A percentile compares a stretch with the other conserved stretches of the same genome.
Conservation (phyloP, 352 stramenopile genomes). For the Pythium oligandrum region DNA sequence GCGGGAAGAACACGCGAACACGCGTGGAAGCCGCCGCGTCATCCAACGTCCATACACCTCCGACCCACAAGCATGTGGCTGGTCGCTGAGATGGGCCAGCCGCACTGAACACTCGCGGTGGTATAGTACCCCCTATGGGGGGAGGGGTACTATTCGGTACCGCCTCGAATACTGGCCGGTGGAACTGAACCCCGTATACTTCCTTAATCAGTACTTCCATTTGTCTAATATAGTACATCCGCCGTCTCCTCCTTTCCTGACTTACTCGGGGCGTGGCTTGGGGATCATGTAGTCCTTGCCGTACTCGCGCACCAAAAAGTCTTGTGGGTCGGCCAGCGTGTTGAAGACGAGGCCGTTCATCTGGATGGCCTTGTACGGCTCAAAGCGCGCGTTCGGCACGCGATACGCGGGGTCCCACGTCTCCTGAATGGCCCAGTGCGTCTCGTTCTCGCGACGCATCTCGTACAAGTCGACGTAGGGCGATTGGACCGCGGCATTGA, state of each 20-base stretch:
- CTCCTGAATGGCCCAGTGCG: not conserved
- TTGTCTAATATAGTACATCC: too few species aligned
- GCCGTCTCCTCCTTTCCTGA: not conserved
- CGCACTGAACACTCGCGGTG: too few species aligned
- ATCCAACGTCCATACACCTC: too few species aligned
- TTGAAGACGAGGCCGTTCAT: slow-evolving; percentile 34
- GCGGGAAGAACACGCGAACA: too few species aligned
- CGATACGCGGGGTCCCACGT: not conserved
- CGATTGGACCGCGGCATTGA: slow-evolving; percentile 8
- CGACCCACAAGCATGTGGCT: too few species aligned
- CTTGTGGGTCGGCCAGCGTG: slow-evolving; percentile 27
- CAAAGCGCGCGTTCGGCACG: slow-evolving; percentile 16
- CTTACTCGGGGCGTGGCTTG: not conserved
- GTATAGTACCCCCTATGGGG: too few species aligned
- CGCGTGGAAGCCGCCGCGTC: too few species aligned
- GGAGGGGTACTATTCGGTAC: too few species aligned
- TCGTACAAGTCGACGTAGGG: slow-evolving; percentile 42
- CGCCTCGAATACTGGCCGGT: too few species aligned
- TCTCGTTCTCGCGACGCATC: slow-evolving; percentile 12
- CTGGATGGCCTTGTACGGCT: slow-evolving; percentile 20
- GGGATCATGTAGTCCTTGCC: slow-evolving; percentile 28
- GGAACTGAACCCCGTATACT: too few species aligned
- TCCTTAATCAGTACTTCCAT: too few species aligned
- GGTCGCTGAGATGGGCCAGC: too few species aligned
- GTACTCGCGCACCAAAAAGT: slow-evolving; percentile 27